A percentile compares a stretch with the other conserved stretches of the same genome.
These are phyloP conservation scores for Hypoxylon sp. DNA, from an alignment of 2,329 filamentous ascomycete species.

Conservation along the genomic window DNA sequence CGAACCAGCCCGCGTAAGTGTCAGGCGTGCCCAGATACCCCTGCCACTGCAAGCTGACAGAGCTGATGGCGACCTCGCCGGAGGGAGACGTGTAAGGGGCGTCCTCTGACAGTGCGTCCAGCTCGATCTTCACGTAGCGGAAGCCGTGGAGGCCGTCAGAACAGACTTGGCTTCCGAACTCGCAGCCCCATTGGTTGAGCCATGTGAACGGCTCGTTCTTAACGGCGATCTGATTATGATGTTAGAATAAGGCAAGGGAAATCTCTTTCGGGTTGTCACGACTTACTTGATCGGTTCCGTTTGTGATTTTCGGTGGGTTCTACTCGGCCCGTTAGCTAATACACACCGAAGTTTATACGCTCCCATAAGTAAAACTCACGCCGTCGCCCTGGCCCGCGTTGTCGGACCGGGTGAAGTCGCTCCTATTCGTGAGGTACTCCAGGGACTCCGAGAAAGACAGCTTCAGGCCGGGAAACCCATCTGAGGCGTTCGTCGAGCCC, in stretches of 20 bases:
- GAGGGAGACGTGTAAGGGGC: conserved; percentile 57
- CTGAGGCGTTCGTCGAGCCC: conserved; percentile 47
- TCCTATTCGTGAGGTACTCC: conserved; percentile 57
- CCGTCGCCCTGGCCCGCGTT: conserved; percentile 50
- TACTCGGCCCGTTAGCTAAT: conserved; percentile 12
- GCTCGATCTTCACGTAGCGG: conserved; percentile 62
- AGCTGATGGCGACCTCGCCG: conserved; percentile 58
- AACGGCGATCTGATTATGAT: conserved; percentile 57
- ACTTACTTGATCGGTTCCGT: conserved; percentile 61
- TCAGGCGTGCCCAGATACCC: conserved; percentile 61
- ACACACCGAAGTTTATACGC: background rate
- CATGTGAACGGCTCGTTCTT: conserved; percentile 56
- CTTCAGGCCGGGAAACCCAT: conserved; percentile 55
- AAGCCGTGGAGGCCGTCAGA: conserved; percentile 66
- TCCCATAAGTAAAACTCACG: conserved; percentile 37
- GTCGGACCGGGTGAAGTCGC: conserved; percentile 63
- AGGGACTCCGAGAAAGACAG: conserved; percentile 63
- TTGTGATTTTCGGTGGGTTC: conserved; percentile 50
- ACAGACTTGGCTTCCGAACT: conserved; percentile 58
- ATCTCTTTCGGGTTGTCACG: background rate
- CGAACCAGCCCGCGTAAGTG: conserved; percentile 64
- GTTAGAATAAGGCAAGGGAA: background rate
- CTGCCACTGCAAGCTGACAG: conserved; percentile 57
- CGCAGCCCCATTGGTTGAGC: conserved; percentile 59
- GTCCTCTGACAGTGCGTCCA: conserved; percentile 59